Conservation (phyloP, 805 yeast species). For the Metschnikowia lachancei region DNA sequence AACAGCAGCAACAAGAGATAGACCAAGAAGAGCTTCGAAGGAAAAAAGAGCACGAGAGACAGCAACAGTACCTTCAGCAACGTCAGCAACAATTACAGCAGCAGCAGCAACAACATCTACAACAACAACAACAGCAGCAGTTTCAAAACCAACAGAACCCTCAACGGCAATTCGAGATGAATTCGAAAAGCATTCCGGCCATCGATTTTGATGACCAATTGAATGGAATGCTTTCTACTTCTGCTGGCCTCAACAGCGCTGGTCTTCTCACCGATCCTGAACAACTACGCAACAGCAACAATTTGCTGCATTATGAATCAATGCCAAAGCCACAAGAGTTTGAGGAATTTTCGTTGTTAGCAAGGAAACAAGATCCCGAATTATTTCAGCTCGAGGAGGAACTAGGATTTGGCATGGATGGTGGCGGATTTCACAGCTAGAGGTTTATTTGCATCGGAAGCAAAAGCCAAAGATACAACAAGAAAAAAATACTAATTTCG, state of each 20-base stretch:
- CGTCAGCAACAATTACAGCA: conserved; percentile 7
- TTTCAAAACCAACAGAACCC: conserved; percentile 1
- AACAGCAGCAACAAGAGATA: conserved; percentile 20
- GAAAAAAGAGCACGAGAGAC: conserved; percentile 19
- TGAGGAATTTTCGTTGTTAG: conserved; percentile 33
- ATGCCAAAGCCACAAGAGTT: conserved; percentile 46
- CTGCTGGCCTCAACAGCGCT: conserved; percentile 19
- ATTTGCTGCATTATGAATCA: conserved; percentile 32
- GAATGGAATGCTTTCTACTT: conserved; percentile 15
- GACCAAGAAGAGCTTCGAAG: conserved; percentile 18
- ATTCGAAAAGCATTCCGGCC: conserved; percentile 5
- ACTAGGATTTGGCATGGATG: conserved; percentile 45
- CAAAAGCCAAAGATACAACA: no score
- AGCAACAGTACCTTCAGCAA: conserved; percentile 14
- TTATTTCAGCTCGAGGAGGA: conserved; percentile 43
- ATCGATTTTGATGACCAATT: conserved; percentile 8
- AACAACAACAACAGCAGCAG: conserved; percentile 7
- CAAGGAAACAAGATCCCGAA: conserved; percentile 24
- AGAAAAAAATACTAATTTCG: no score
- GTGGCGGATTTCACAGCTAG: conserved; percentile 18
- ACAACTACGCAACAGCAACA: conserved; percentile 21
- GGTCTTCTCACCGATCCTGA: conserved; percentile 26
- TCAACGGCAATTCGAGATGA: conserved; percentile 2
- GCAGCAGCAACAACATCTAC: conserved; percentile 11
- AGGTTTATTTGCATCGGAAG: neutral